A percentile compares a stretch with the other conserved stretches of the same genome.
These are phyloP conservation scores for Canna indica DNA, from an alignment of 176 grass and related monocot genomes.

Conservation along the genomic window DNA sequence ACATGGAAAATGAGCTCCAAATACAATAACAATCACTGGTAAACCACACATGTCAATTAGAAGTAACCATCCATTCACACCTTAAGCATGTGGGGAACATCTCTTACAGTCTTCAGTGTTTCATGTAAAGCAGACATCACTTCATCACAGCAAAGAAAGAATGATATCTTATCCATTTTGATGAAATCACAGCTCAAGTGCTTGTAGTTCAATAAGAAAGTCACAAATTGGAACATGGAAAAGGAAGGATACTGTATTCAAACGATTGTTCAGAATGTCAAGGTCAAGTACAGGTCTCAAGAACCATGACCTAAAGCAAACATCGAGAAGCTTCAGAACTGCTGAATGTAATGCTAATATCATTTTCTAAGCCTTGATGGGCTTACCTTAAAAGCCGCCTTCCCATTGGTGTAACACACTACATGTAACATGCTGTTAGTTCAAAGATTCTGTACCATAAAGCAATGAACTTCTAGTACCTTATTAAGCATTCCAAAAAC, in stretches of 20 bases:
- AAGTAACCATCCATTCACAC: conserved; percentile 15
- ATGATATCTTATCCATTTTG: conserved; percentile 68
- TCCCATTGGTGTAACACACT: conserved; percentile 98
- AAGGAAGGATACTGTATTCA: conserved; percentile 82
- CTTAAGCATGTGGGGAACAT: conserved; percentile 90
- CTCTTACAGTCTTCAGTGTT: conserved; percentile 92
- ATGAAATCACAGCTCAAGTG: conserved; percentile 29
- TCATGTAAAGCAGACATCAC: conserved; percentile 69
- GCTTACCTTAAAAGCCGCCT: conserved; percentile 31
- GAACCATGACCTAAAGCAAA: conserved; percentile 78
- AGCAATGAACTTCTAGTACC: conserved; percentile 31
- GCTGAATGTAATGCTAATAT: conserved; percentile 17
- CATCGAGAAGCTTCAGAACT: conserved; percentile 12
- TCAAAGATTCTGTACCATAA: conserved; percentile 18
- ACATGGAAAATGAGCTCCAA: neutral
- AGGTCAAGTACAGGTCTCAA: conserved; percentile 83
- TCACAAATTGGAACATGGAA: conserved; percentile 2
- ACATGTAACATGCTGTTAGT: conserved; percentile 29
- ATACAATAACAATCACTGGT: neutral
- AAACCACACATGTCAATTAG: neutral
- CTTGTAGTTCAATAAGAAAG: neutral
- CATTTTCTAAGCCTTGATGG: neutral
- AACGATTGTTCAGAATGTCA: conserved; percentile 70
- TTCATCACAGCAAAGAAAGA: conserved; percentile 93
- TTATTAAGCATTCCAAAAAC: conserved; percentile 97